Conservation (phyloP, 2,329 filamentous ascomycete species). For the Aspergillus phoenicis region DNA sequence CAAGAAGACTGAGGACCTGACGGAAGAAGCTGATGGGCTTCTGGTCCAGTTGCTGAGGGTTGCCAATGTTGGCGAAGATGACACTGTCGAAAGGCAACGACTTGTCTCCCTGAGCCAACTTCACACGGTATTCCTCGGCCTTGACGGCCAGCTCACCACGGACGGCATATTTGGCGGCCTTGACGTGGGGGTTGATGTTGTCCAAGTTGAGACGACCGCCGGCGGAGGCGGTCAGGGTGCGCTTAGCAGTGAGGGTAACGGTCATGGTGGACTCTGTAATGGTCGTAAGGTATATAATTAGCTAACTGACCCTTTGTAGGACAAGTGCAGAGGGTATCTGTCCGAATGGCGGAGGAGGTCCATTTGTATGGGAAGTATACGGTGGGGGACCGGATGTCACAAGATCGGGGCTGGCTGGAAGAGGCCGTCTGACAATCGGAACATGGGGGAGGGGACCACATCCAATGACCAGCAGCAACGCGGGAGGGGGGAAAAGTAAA, state of each 20-base stretch:
- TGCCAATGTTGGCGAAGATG: conserved; percentile 97
- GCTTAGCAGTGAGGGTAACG: conserved; percentile 30
- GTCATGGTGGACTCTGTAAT: conserved; percentile 31
- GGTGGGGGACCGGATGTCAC: conserved; percentile 16
- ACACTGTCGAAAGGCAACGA: conserved; percentile 84
- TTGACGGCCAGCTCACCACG: conserved; percentile 92
- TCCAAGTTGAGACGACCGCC: conserved; percentile 65
- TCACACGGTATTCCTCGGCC: conserved; percentile 84
- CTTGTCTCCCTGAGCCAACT: conserved; percentile 58
- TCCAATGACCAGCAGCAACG: conserved; percentile 4
- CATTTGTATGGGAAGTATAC: conserved; percentile 14
- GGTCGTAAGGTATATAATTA: not conserved
- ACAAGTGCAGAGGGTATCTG: not conserved
- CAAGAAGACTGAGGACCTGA: conserved; percentile 88
- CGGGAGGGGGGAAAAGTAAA: not conserved
- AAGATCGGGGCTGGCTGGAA: conserved; percentile 14
- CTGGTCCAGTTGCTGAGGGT: conserved; percentile 98
- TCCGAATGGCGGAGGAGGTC: not conserved
- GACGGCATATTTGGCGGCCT: conserved; percentile 90
- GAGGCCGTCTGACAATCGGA: conserved; percentile 16
- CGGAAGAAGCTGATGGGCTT: conserved; percentile 99
- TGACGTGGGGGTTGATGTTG: conserved; percentile 91
- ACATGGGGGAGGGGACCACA: not conserved
- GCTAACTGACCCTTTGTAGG: not conserved
- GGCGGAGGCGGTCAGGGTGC: conserved; percentile 51